A percentile compares a stretch with the other conserved stretches of the same genome.
These are phyloP conservation scores for Pyrus betulifolia DNA, from an alignment of 306 rosid genomes.

Conservation along the genomic window DNA sequence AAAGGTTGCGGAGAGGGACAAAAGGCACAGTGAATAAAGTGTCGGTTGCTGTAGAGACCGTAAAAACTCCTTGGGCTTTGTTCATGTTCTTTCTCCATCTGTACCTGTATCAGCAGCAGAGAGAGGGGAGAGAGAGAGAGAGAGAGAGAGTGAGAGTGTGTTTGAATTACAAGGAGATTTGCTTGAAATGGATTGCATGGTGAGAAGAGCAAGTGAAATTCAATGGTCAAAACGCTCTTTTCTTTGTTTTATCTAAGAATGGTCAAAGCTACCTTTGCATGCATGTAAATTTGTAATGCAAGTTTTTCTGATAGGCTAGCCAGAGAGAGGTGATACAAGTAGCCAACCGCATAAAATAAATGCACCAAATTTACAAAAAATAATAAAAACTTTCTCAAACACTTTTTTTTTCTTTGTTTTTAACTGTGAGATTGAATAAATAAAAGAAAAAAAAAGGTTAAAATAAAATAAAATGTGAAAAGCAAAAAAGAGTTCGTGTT, in stretches of 20 bases:
- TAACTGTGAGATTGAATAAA: no score
- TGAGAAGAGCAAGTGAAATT: slow-evolving; percentile 15
- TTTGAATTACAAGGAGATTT: slow-evolving; percentile 1
- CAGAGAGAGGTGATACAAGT: neutral
- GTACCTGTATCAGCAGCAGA: neutral
- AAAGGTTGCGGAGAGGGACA: slow-evolving; percentile 26
- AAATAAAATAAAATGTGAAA: no score
- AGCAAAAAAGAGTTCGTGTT: no score
- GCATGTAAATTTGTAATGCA: neutral
- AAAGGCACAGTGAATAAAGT: slow-evolving; percentile 36
- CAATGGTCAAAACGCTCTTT: slow-evolving; percentile 26
- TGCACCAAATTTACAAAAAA: neutral
- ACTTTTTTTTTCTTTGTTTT: no score
- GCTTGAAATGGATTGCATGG: slow-evolving; percentile 10
- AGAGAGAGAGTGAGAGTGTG: slow-evolving; percentile 1
- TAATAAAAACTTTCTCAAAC: neutral
- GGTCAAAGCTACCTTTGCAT: neutral
- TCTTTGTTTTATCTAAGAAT: neutral
- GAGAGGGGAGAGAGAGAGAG: neutral
- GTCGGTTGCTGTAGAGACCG: slow-evolving; percentile 32
- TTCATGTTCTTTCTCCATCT: slow-evolving; percentile 48
- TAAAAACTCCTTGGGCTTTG: slow-evolving; percentile 40
- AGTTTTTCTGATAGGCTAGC: neutral
- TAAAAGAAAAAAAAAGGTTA: no score
- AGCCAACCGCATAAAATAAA: neutral